Evolutionary conservation across 495 filamentous ascomycete species (phyloP).

Genomic region (Podospora pseudoanserina): DNA sequence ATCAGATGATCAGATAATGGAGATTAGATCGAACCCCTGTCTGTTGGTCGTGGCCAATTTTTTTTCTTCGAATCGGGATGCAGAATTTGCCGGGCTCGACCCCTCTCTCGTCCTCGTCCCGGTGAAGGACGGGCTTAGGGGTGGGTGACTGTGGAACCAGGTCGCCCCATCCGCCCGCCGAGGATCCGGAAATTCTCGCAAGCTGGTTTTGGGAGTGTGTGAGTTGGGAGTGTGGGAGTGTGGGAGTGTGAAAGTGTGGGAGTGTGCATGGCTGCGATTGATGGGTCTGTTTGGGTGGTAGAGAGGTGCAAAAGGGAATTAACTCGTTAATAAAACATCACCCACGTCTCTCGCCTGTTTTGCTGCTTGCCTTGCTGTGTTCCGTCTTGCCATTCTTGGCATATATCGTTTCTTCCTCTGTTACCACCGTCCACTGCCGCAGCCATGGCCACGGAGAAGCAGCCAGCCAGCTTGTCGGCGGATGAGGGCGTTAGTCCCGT

Average conservation of each 20-base stretch:
- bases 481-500: neutral
- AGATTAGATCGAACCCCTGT: constrained; percentile 2
- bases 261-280: neutral
- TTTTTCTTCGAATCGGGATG: neutral
- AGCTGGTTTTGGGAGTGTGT: neutral
- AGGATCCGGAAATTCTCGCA: constrained; percentile 6
- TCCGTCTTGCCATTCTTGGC: neutral
- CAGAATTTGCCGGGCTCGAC: neutral
- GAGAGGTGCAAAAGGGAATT: neutral
- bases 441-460: neutral
- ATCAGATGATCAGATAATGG: constrained; percentile 27
- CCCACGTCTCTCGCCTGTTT: neutral
- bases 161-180: neutral
- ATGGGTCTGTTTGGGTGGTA: neutral
- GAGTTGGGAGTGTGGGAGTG: too few relatives aligned
- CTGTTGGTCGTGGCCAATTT: neutral
- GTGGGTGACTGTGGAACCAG: neutral
- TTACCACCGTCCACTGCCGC: neutral
- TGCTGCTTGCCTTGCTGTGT: neutral
- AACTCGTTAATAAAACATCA: neutral
- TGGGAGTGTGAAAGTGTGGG: too few relatives aligned
- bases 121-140: neutral
- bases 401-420: neutral
- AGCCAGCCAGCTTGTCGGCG: neutral
- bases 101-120: constrained; percentile 1